Evolutionary conservation across 1,284 basidiomycete genomes (phyloP).

Genomic region (Mycena sp.): DNA sequence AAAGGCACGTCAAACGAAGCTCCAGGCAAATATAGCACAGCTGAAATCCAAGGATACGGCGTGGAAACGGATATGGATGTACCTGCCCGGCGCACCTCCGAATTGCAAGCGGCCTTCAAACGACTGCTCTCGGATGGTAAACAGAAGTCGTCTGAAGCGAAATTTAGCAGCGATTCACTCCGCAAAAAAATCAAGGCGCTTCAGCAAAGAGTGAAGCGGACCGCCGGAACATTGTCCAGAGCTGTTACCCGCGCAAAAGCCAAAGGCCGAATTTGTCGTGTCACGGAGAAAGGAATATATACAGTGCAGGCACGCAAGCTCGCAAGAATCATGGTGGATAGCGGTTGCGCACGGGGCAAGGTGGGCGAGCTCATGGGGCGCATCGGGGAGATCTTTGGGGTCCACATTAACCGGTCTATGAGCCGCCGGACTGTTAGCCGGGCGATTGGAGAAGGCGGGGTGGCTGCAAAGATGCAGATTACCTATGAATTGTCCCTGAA

Average conservation of each 20-base stretch:
- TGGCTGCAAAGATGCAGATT: neutral
- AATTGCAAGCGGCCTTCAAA: too few species aligned
- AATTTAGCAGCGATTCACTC: neutral
- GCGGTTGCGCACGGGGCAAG: neutral
- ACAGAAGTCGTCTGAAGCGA: too few species aligned
- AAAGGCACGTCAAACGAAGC: too few species aligned
- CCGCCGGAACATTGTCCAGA: neutral
- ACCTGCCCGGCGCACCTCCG: too few species aligned
- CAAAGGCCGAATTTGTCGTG: neutral
- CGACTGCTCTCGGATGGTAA: neutral
- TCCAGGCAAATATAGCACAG: too few species aligned
- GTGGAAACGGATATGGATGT: too few species aligned
- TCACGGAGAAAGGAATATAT: neutral
- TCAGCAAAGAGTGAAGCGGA: neutral
- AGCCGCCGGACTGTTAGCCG: slow-evolving; percentile 1
- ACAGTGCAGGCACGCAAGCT: neutral
- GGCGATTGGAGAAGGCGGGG: neutral
- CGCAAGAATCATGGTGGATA: neutral
- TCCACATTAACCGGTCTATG: neutral
- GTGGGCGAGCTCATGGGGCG: neutral
- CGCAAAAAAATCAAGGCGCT: neutral
- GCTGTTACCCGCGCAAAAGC: neutral
- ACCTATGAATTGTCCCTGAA: neutral
- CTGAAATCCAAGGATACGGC: too few species aligned
- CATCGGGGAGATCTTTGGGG: neutral